A percentile compares a stretch with the other conserved stretches of the same genome.
Evolutionary conservation across 768 basidiomycete species (phyloP).

Genomic region (Saitozyma sp.): DNA sequence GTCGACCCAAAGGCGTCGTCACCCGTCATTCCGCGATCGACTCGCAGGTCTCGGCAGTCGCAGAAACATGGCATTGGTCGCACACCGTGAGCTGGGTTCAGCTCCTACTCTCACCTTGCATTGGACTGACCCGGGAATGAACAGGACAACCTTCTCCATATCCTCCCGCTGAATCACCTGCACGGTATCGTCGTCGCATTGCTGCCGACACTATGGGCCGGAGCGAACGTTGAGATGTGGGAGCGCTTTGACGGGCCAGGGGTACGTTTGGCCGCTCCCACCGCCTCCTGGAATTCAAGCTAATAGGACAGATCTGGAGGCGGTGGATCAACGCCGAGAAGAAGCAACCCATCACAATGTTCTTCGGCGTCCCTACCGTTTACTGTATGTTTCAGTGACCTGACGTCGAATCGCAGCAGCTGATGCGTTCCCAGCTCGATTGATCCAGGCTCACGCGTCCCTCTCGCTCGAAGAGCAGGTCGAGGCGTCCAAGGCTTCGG

Average conservation of each 20-base stretch:
- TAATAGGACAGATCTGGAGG: slow-evolving; percentile 34
- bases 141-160: slow-evolving; percentile 23
- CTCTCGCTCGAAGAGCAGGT: slow-evolving; percentile 20
- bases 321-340: slow-evolving; percentile 30
- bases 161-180: slow-evolving; percentile 44
- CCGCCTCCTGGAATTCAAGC: background rate
- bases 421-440: slow-evolving; percentile 18
- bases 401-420: background rate
- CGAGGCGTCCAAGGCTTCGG: slow-evolving; percentile 32
- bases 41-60: slow-evolving; percentile 22
- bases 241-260: slow-evolving; percentile 37
- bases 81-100: slow-evolving; percentile 6
- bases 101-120: background rate
- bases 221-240: slow-evolving; percentile 45
- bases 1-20: slow-evolving; percentile 31
- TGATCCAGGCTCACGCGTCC: slow-evolving; percentile 24
- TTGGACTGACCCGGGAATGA: background rate
- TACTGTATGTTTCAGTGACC: slow-evolving; percentile 23
- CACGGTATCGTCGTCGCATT: slow-evolving; percentile 47
- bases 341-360: slow-evolving; percentile 38
- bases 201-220: slow-evolving; percentile 41
- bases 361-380: slow-evolving; percentile 48
- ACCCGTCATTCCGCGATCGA: slow-evolving; percentile 28
- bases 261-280: slow-evolving; percentile 9
- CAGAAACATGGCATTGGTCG: slow-evolving; percentile 25